Conservation (phyloP, 1,284 basidiomycete genomes). For the Xerocomus cyaneibrunnescens region DNA sequence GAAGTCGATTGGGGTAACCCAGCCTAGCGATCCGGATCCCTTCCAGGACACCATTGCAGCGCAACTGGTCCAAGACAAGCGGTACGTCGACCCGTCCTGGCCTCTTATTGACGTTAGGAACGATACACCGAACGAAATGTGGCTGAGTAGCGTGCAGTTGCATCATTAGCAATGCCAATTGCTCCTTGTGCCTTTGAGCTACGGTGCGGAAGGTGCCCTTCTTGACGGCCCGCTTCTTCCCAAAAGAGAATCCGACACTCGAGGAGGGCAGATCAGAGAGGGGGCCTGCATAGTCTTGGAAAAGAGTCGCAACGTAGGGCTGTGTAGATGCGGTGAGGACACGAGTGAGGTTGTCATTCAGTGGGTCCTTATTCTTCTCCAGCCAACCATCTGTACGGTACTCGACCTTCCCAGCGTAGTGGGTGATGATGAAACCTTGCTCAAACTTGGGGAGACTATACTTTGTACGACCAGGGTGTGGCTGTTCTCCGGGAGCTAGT, state of each 20-base stretch:
- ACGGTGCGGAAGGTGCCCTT: slow-evolving; percentile 98
- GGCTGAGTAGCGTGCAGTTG: slow-evolving; percentile 95
- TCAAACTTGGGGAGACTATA: slow-evolving; percentile 89
- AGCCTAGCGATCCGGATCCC: slow-evolving; percentile 98
- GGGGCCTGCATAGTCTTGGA: slow-evolving; percentile 75
- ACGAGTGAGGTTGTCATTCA: slow-evolving; percentile 95
- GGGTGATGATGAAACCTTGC: slow-evolving; percentile 93
- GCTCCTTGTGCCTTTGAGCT: slow-evolving; percentile 95
- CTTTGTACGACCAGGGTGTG: slow-evolving; percentile 77
- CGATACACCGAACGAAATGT: slow-evolving; percentile 98
- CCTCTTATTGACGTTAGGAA: slow-evolving; percentile 92
- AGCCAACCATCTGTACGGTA: slow-evolving; percentile 97
- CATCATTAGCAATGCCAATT: slow-evolving; percentile 87
- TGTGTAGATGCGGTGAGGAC: slow-evolving; percentile 86
- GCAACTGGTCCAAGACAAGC: slow-evolving; percentile 93
- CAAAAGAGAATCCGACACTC: slow-evolving; percentile 47
- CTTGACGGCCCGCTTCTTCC: slow-evolving; percentile 81
- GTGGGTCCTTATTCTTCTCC: slow-evolving; percentile 99
- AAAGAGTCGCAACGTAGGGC: slow-evolving; percentile 80
- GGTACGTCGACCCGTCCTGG: slow-evolving; percentile 93
- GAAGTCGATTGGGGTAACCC: slow-evolving; percentile 95
- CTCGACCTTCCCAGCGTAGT: slow-evolving; percentile 97
- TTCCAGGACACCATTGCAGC: slow-evolving; percentile 99
- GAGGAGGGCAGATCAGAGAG: slow-evolving; percentile 28
- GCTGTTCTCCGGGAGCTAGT: slow-evolving; percentile 46